Evolutionary conservation across 208 protist genomes (phyloP), one percentile per base, ranked within the genome.

Genomic region (Wallacemonas sp.): DNA sequence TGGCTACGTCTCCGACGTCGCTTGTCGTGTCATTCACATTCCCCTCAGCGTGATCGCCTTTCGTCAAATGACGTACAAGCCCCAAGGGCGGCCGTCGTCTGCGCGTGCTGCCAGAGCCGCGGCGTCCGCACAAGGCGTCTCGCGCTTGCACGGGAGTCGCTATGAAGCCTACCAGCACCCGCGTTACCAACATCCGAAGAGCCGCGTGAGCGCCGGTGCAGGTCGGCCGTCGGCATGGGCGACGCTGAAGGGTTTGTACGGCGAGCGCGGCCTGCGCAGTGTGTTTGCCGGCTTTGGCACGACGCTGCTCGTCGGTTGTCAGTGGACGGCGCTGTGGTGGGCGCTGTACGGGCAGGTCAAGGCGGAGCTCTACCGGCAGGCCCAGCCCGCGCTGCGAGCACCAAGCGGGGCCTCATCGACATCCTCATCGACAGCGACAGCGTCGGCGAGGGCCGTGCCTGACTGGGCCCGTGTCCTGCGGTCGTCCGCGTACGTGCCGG

Each of bases 251-350:
- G 22, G 33, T 5, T 84, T 94, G 79, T 92, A 91, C 70, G 46
- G 57, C 1, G 89, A 94, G 76, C 65, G 74, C 5, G 86, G 86
- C 28, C 1, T 91, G 25, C 83, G 82, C 26, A 89, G 73, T 22
- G 68, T 92, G n/a, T 95, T 88, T 52, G 81, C 84, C 0, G 89
- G 89, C 18, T 86, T 83, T 36, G 82, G 89, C 61, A 95, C 82
- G 36, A 95, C 89, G 11, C 62, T 95, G 4, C 45, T 87, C 12
- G 71, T 95, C 29, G 89, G 89, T 18, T 92, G 84, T 50, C 83
- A 91, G 73, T 95, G 89, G 86, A 89, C 86, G 10, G 89, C 84
- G 25, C 23, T 89, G 59, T 95, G 89, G 89, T 95, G 89, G 86
- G 72, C 82, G 3, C 31, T 81, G 49, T 95, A 95, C 70, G 82